A percentile compares a stretch with the other conserved stretches of the same genome.
phyloP scores from a whole-genome alignment of 345 rosid species.

The Hirschfeldia incana region DNA sequence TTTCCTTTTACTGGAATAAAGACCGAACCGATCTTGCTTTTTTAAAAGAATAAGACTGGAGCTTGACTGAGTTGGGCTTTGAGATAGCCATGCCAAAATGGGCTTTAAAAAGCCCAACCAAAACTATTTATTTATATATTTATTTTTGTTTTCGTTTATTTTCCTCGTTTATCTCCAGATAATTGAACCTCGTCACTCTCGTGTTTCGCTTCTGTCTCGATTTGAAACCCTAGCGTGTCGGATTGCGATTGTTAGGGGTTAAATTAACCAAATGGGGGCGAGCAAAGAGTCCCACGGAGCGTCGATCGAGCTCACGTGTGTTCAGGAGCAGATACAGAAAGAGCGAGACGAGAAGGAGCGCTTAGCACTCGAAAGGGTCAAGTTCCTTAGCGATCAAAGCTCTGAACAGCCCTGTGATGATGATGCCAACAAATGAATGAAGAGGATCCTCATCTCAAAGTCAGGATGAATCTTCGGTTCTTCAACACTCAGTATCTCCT shows the following conservation, averaged over 20 bases:
- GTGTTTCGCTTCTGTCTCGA: too few relatives aligned
- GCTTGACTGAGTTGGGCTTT: neutral
- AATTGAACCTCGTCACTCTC: too few relatives aligned
- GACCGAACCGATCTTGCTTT: conserved; percentile 8
- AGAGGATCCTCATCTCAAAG: conserved; percentile 58
- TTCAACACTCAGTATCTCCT: conserved; percentile 89
- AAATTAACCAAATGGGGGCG: conserved; percentile 8
- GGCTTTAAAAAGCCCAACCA: neutral
- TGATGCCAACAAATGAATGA: conserved; percentile 19
- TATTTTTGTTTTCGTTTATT: too few relatives aligned
- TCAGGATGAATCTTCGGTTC: conserved; percentile 63
- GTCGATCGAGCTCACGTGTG: conserved; percentile 51
- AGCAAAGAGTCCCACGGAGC: neutral
- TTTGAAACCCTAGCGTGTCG: neutral
- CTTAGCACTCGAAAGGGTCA: conserved; percentile 46
- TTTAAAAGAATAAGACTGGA: too few relatives aligned
- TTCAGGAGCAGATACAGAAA: conserved; percentile 36
- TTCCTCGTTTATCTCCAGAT: neutral
- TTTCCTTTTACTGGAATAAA: too few relatives aligned
- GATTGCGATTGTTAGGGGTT: neutral
- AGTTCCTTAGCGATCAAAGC: conserved; percentile 34
- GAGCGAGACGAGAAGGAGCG: conserved; percentile 53
- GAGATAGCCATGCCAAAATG: neutral
- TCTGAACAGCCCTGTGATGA: neutral
- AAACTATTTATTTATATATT: too few relatives aligned